Conservation (phyloP, 1,139 yeast genomes). For the Pichia sp. region DNA sequence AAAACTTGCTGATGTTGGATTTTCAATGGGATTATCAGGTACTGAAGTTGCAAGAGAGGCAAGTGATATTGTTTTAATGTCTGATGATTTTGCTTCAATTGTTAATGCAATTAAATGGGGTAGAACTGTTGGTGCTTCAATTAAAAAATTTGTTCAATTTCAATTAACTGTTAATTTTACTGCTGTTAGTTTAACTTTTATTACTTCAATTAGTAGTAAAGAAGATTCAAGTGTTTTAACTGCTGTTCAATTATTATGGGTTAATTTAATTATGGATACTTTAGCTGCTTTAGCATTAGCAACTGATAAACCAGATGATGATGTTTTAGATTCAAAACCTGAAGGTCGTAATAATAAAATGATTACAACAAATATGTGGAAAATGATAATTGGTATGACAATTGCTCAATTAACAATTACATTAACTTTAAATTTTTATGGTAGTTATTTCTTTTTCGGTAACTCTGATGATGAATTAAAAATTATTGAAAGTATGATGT, state of each 20-base stretch:
- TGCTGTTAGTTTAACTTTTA: slow-evolving; percentile 88
- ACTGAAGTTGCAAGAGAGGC: slow-evolving; percentile 95
- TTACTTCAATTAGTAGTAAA: slow-evolving; percentile 80
- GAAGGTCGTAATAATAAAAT: slow-evolving; percentile 76
- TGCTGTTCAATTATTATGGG: slow-evolving; percentile 97
- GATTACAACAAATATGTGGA: slow-evolving; percentile 93
- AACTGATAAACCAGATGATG: slow-evolving; percentile 89
- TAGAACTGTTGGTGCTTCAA: slow-evolving; percentile 90
- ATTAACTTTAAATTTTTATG: slow-evolving; percentile 74
- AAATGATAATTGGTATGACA: slow-evolving; percentile 91
- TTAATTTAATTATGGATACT: slow-evolving; percentile 95
- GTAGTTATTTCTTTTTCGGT: slow-evolving; percentile 53
- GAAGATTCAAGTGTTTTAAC: slow-evolving; percentile 83
- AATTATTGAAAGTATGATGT: slow-evolving; percentile 47
- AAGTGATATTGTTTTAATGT: slow-evolving; percentile 88
- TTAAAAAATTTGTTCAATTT: slow-evolving; percentile 90
- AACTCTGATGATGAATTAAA: slow-evolving; percentile 26
- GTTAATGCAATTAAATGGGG: slow-evolving; percentile 99
- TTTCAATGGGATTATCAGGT: slow-evolving; percentile 90
- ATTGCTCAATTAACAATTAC: slow-evolving; percentile 71
- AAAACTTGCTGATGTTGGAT: slow-evolving; percentile 86
- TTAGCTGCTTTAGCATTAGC: slow-evolving; percentile 96
- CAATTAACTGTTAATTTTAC: slow-evolving; percentile 94
- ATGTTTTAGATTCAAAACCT: slow-evolving; percentile 73
- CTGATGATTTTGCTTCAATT: slow-evolving; percentile 90